Conservation (phyloP, 2,329 filamentous ascomycete species). For the Fusarium buharicum region DNA sequence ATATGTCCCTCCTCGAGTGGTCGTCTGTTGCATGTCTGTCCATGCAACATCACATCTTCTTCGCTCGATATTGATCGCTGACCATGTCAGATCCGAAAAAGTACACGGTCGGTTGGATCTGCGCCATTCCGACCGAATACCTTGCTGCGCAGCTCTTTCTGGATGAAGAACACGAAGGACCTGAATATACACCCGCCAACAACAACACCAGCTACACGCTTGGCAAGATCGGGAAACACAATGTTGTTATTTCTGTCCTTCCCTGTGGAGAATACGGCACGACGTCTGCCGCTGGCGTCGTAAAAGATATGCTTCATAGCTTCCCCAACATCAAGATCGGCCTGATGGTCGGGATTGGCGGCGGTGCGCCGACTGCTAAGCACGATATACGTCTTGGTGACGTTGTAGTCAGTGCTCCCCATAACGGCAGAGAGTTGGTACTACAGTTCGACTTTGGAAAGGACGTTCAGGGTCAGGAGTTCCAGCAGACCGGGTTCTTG, state of each 20-base stretch:
- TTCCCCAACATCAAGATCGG: conserved; percentile 48
- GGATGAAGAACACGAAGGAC: conserved; percentile 45
- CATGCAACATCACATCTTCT: no score
- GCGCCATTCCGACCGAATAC: conserved; percentile 52
- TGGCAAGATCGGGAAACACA: conserved; percentile 32
- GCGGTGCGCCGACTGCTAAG: conserved; percentile 47
- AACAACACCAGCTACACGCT: conserved; percentile 33
- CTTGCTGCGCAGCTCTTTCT: conserved; percentile 53
- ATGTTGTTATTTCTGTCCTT: conserved; percentile 31
- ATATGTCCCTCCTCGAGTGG: no score
- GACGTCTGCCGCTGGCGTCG: conserved; percentile 38
- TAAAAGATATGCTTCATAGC: conserved; percentile 45
- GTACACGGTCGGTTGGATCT: conserved; percentile 59
- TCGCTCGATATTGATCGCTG: no score
- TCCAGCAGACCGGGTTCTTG: conserved; percentile 6
- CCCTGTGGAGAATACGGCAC: conserved; percentile 29
- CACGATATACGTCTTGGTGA: conserved; percentile 48
- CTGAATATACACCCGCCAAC: conserved; percentile 38
- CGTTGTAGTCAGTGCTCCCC: conserved; percentile 25
- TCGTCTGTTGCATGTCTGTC: no score
- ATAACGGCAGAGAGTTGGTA: conserved; percentile 6
- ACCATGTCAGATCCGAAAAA: not conserved
- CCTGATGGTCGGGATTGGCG: conserved; percentile 30
- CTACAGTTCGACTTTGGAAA: conserved; percentile 43
- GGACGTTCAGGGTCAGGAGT: conserved; percentile 14